These are phyloP conservation scores for Amesomyces nigricolor DNA, from an alignment of 2,329 filamentous ascomycete species.

Conservation along the genomic window DNA sequence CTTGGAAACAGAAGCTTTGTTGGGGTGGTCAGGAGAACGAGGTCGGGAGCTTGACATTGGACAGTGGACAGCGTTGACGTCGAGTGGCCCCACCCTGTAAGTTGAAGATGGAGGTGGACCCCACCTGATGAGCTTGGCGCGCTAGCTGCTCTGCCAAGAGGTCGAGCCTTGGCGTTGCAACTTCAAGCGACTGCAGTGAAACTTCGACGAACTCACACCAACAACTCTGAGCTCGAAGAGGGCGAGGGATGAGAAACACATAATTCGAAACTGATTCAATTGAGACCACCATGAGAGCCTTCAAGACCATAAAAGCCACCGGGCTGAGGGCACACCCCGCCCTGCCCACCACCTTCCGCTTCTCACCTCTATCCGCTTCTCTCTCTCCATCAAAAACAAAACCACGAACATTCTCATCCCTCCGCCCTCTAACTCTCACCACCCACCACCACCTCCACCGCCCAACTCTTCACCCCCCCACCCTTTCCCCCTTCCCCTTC, in stretches of 20 bases:
- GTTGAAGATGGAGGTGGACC: no score
- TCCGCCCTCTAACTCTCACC: background rate
- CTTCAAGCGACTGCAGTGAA: no score
- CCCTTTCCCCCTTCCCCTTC: background rate
- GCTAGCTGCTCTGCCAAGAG: no score
- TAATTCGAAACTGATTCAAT: background rate
- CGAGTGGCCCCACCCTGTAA: no score
- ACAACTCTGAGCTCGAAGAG: no score
- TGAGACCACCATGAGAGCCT: background rate
- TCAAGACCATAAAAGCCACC: constrained; percentile 2
- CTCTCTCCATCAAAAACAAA: background rate
- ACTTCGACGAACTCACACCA: no score
- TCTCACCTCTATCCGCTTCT: background rate
- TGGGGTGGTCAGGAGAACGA: no score
- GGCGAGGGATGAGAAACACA: background rate
- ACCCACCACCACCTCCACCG: background rate
- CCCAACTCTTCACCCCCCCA: background rate
- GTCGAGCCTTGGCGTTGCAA: no score
- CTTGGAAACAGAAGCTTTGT: no score
- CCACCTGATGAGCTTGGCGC: no score
- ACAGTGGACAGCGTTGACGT: no score
- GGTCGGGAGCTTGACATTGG: no score
- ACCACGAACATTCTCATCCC: constrained; percentile 2
- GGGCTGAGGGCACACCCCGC: background rate
- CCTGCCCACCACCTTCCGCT: background rate